Base-by-base conservation (phyloP, 768 basidiomycete genomes). In the Hygrophoropsis aurantiaca region DNA sequence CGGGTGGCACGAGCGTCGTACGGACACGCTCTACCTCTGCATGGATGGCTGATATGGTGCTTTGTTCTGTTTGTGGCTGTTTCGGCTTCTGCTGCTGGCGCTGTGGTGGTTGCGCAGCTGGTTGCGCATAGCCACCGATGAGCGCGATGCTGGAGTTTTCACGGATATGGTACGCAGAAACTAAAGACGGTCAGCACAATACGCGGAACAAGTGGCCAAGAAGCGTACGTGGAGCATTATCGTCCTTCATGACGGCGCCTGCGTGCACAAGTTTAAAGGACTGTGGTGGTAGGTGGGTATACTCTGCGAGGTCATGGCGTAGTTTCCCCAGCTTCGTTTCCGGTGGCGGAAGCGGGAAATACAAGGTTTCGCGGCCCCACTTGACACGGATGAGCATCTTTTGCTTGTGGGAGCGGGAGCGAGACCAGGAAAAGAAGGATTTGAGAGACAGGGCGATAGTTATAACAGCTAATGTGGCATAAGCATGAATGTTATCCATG, bases 221-320 rank as follows among this genome's bases (percentile, higher is more conserved):
- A 33, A 61, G 78, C 70, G 54, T 52, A 87, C 84, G 69, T 38
- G 84, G 78, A 7, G 81, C 78, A 48, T 69, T 62, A 62, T 93
- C 84, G 61, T 95, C 91, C 55, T 85, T 87, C 79, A 97, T 87
- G 65, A 97, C 80, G 2, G 90, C 93, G 32, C 95, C 95, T 38
- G 87, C 81, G 69, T 88, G 85, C 53, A 98, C 82, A 59, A 98
- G 78, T 64, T 93, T 91, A 77, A 97, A 90, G 23, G 79, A 78
- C 53, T 77, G 58, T 23, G 68, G 64, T 0, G 85, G 80, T 11
- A 97, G 76, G 44, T 84, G 83, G 2, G 90, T 94, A 58, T 85
- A 81, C 5, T 84, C 76, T 11, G 90, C 84, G 42, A 97, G 70
- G 18, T 77, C 73, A 3, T 73, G 55, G 32, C 87, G 78, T 42